A percentile compares a stretch with the other conserved stretches of the same genome.
These are phyloP conservation scores for Pezicula carpinea DNA, from an alignment of 2,329 filamentous ascomycete species.

Conservation along the genomic window DNA sequence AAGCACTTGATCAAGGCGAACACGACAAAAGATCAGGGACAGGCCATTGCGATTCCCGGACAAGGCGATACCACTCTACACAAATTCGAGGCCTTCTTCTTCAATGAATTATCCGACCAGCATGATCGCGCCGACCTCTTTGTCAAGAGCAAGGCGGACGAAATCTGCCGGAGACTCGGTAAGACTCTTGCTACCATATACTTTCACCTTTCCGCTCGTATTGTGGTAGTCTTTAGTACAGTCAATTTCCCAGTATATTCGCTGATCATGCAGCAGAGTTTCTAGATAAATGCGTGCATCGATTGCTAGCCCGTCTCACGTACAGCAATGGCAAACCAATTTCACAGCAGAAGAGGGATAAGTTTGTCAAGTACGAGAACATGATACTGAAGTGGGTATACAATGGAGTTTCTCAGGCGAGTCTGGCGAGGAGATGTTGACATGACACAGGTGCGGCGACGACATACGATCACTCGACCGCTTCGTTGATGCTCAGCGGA, in stretches of 20 bases:
- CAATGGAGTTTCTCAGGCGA: background rate
- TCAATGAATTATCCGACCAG: constrained; percentile 64
- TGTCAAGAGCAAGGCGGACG: constrained; percentile 73
- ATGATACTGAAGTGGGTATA: constrained; percentile 23
- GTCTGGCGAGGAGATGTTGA: constrained; percentile 5
- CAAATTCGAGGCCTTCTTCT: constrained; percentile 69
- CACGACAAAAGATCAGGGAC: constrained; percentile 66
- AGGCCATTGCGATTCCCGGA: constrained; percentile 70
- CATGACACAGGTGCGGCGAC: constrained; percentile 51
- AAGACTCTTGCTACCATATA: constrained; percentile 24
- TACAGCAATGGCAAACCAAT: constrained; percentile 18
- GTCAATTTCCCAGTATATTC: background rate
- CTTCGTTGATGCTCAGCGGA: constrained; percentile 68
- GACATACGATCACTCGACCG: constrained; percentile 67
- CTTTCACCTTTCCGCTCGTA: no score
- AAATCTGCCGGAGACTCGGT: constrained; percentile 68
- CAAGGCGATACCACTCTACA: constrained; percentile 53
- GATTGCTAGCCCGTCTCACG: constrained; percentile 21
- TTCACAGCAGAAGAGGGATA: constrained; percentile 22
- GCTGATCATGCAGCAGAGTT: constrained; percentile 16
- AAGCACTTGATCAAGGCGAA: constrained; percentile 80
- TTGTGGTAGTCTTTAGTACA: no score
- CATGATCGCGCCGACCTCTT: constrained; percentile 77
- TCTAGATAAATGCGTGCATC: constrained; percentile 18
- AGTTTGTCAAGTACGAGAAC: constrained; percentile 24